Base-by-base conservation (phyloP, 768 basidiomycete genomes). In the Phanerochaete carnosa region DNA sequence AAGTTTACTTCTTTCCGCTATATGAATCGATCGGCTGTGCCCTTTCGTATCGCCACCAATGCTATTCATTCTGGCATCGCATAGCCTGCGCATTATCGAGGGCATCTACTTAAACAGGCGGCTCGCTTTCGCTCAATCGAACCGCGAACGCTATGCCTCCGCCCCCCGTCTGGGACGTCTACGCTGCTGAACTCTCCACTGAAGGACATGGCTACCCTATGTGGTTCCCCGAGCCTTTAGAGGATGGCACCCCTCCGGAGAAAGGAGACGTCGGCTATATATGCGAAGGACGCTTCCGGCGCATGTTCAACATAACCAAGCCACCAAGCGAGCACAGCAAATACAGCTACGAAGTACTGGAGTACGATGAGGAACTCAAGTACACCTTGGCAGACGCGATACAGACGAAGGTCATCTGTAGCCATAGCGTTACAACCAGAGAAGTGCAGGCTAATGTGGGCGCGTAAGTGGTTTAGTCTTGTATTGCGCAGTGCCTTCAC, bases 191-290 rank as follows among this genome's bases (percentile, higher is more conserved):
- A 8, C 46, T 57, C 7, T 11, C 32, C 25, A n/a, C 45, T 11
- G 7, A 26, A 32, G 25, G 45, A 1, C 47, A 30, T 22, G 56
- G 56, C 7, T n/a, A 46, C 28, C 26, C 56, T 8, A 9, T 57
- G 46, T 57, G 56, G 56, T 57, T 25, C 47, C 56, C 56, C 2
- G 56, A 57, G 26, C n/a, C 12, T 9, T 2, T 15, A 16, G 22
- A 43, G 22, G 15, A 19, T 1, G 25, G 54, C n/a, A 23, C 13
- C 13, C n/a, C 35, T 11, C 50, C 49, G 22, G 30, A 49, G 3
- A 49, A 47, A n/a, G 60, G 60, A 22, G 60, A 61, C 30, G 60
- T 61, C 26, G 60, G 60, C 15, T 61, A 45, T 23, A 43, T 61
- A 2, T 28, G 1, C 29, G 23, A 54, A 16, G 60, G 60, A n/a